Evolutionary conservation across 768 basidiomycete species (phyloP).

Genomic region (Pleurotus salmoneostramineus): DNA sequence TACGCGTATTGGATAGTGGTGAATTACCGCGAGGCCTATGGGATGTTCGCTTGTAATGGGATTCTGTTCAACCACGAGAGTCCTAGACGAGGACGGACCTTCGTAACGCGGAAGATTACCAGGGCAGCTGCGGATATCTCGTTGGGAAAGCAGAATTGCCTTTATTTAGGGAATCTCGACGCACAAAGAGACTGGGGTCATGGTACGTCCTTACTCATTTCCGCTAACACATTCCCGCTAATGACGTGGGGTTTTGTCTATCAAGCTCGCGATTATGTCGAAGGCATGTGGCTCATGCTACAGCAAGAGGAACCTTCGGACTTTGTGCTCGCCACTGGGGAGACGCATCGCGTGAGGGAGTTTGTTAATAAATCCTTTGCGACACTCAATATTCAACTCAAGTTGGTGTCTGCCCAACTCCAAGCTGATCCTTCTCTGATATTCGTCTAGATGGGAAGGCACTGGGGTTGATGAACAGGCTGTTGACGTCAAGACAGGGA

Average conservation of each 20-base stretch:
- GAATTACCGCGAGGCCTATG: slow-evolving; percentile 93
- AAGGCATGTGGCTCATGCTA: slow-evolving; percentile 98
- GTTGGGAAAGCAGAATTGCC: slow-evolving; percentile 81
- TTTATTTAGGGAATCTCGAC: slow-evolving; percentile 94
- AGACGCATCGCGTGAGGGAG: slow-evolving; percentile 93
- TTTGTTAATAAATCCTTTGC: slow-evolving; percentile 87
- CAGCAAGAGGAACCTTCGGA: slow-evolving; percentile 83
- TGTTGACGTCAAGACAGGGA: slow-evolving; percentile 63
- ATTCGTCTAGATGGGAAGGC: slow-evolving; percentile 64
- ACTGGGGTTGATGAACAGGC: slow-evolving; percentile 75
- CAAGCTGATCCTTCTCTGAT: slow-evolving; percentile 5
- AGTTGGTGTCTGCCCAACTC: slow-evolving; percentile 33
- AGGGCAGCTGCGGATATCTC: slow-evolving; percentile 91
- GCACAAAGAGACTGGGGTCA: slow-evolving; percentile 98
- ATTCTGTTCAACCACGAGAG: slow-evolving; percentile 99
- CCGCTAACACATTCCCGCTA: neutral
- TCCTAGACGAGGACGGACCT: slow-evolving; percentile 89
- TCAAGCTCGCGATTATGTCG: slow-evolving; percentile 83
- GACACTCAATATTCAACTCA: slow-evolving; percentile 61
- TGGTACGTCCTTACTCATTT: slow-evolving; percentile 42
- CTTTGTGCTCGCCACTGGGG: slow-evolving; percentile 93
- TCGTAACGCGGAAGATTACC: slow-evolving; percentile 94
- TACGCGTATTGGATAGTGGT: slow-evolving; percentile 90
- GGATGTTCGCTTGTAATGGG: slow-evolving; percentile 95
- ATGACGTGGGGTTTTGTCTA: neutral